Percentiles rank a stretch among this genome's conserved stretches.
Evolutionary conservation across 768 basidiomycete species (phyloP).

Genomic region (Psilocybe cubensis): DNA sequence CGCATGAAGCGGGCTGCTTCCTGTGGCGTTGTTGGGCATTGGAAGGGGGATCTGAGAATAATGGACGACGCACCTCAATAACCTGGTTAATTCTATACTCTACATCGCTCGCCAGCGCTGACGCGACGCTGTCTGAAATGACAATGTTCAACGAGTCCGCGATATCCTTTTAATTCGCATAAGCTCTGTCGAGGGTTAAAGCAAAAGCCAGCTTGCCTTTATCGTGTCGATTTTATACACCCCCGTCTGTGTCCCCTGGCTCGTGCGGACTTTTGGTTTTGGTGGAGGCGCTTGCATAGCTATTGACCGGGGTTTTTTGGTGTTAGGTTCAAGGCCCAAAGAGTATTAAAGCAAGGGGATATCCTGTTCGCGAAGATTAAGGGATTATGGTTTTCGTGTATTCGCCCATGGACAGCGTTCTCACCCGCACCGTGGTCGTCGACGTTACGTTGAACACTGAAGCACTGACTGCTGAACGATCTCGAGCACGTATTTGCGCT

Average conservation of each 20-base stretch:
- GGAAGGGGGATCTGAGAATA: background rate
- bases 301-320: no score
- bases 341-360: no score
- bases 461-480: no score
- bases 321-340: no score
- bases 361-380: no score
- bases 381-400: no score
- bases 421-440: no score
- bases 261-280: slow-evolving; percentile 53
- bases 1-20: slow-evolving; percentile 98
- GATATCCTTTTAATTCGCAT: slow-evolving; percentile 63
- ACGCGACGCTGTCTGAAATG: slow-evolving; percentile 81
- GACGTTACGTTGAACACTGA: no score
- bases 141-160: slow-evolving; percentile 86
- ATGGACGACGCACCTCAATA: slow-evolving; percentile 66
- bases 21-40: no score
- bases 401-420: no score
- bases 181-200: background rate
- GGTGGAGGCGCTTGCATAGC: slow-evolving; percentile 14
- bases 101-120: slow-evolving; percentile 90
- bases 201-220: slow-evolving; percentile 37
- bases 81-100: slow-evolving; percentile 97
- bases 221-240: slow-evolving; percentile 67
- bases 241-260: slow-evolving; percentile 56
- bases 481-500: no score